Evolutionary conservation across 1,139 yeast genomes (phyloP), one percentile per base, ranked within the genome.

Genomic region (Komagataea norvegica): DNA sequence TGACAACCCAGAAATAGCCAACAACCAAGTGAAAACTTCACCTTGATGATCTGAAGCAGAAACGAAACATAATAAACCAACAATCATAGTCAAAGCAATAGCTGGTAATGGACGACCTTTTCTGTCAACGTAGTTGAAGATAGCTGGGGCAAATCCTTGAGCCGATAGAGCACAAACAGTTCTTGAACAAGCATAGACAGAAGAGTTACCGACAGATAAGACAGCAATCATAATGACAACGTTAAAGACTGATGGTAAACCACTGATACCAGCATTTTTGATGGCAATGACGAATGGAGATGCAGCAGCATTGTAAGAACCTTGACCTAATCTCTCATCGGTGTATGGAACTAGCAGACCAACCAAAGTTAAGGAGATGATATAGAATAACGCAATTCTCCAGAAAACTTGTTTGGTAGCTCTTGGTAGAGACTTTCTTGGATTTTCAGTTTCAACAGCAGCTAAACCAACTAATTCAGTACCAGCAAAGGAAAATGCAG

Each of bases 401-500:
- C 85, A 79, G 54, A 79, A 78, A 5, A 77, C 85, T 56, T 77
- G 83, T 55, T 79, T 80, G 33, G 82, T 77, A 31, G 95, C 94
- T 48, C 68, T 68, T 36, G 94, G 94, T 38, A 85, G 64, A 24
- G 84, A 59, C 53, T 70, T 72, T 55, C 83, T 70, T 45, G 96
- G 95, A 61, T 86, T 80, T 36, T 65, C 69, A 27, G 95, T 75
- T 65, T 88, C 96, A 14, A 94, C 87, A 38, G 94, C 86, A 18
- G 95, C 93, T 48, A 88, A 67, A 47, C 94, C 95, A 44, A 83
- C 81, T 55, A 83, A 65, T 62, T 85, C 95, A 40, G 85, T 74
- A 39, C 82, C 82, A 34, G 50, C 52, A 40, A 49, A 42, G 6
- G 54, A 49, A 41, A 47, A 49, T 17, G 45, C 40, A 24, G 54